Conservation (phyloP, 2,329 filamentous ascomycete species). For the Cercospora sp. region DNA sequence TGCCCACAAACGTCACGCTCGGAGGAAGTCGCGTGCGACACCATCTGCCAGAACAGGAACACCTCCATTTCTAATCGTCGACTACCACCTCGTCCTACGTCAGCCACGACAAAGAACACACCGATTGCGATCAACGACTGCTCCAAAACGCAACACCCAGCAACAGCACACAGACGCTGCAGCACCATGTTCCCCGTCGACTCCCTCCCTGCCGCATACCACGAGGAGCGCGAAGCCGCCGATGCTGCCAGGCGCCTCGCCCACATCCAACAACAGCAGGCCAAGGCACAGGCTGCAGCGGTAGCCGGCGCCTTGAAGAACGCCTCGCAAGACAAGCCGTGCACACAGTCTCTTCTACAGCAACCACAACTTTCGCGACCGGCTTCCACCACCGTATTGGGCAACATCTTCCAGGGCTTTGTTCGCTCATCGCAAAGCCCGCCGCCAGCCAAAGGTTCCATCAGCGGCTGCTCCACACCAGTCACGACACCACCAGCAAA, state of each 20-base stretch:
- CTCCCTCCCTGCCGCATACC: slow-evolving; percentile 35
- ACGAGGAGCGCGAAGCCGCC: slow-evolving; percentile 35
- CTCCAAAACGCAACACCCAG: neutral
- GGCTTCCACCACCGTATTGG: slow-evolving; percentile 29
- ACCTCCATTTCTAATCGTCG: neutral
- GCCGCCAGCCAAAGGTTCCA: slow-evolving; percentile 3
- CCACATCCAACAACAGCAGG: slow-evolving; percentile 26
- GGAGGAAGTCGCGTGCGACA: slow-evolving; percentile 9
- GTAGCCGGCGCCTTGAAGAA: slow-evolving; percentile 15
- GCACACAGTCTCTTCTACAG: slow-evolving; percentile 19
- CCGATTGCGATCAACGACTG: neutral
- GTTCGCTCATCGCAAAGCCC: slow-evolving; percentile 18
- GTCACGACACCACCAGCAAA: slow-evolving; percentile 23
- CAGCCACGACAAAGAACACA: neutral
- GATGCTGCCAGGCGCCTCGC: slow-evolving; percentile 30
- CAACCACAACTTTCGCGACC: slow-evolving; percentile 29
- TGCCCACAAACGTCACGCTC: neutral
- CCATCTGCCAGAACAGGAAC: neutral
- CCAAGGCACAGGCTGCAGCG: slow-evolving; percentile 22
- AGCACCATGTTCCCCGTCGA: slow-evolving; percentile 39
- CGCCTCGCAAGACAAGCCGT: slow-evolving; percentile 14
- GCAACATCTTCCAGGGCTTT: slow-evolving; percentile 34
- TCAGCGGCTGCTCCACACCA: slow-evolving; percentile 25
- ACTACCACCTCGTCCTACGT: neutral
- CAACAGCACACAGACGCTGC: slow-evolving; percentile 1